Conservation (phyloP, 768 basidiomycete species). For the Mycena rosella region DNA sequence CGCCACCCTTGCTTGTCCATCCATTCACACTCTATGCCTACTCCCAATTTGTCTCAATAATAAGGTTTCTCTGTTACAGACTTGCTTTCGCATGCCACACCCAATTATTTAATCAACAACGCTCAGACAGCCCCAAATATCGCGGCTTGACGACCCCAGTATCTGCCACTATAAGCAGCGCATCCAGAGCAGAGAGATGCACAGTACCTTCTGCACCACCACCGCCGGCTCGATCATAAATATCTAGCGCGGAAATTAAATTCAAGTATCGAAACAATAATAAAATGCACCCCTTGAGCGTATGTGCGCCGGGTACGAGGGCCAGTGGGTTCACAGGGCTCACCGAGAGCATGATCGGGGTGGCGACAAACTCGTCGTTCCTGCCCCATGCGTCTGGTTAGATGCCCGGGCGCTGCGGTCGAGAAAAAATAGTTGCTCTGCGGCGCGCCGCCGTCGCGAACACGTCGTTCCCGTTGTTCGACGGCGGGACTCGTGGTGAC, state of each 20-base stretch:
- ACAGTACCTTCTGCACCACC: conserved; percentile 71
- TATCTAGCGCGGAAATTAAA: conserved; percentile 46
- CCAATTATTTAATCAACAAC: conserved; percentile 43
- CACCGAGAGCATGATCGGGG: conserved; percentile 60
- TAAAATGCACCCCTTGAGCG: conserved; percentile 63
- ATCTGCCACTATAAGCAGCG: conserved; percentile 51
- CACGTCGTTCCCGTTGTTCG: conserved; percentile 63
- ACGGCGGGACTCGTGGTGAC: conserved; percentile 65
- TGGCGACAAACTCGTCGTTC: conserved; percentile 65
- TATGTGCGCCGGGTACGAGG: conserved; percentile 67
- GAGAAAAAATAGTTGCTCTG: conserved; percentile 63
- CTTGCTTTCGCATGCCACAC: too few species aligned
- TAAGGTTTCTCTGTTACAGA: too few species aligned
- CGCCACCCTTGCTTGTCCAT: too few species aligned
- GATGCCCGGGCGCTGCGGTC: conserved; percentile 56
- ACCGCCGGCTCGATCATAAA: conserved; percentile 72
- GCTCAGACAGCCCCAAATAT: conserved; percentile 77
- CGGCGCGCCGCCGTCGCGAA: conserved; percentile 62
- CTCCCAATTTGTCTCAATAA: too few species aligned
- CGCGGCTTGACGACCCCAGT: conserved; percentile 66
- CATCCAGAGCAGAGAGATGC: too few species aligned
- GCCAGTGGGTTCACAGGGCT: conserved; percentile 54
- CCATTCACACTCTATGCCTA: too few species aligned
- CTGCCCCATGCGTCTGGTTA: conserved; percentile 63
- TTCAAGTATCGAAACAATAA: background rate